These are phyloP conservation scores for Boletellus dicymbophilus DNA, from an alignment of 1,284 basidiomycete genomes.

Conservation along the genomic window DNA sequence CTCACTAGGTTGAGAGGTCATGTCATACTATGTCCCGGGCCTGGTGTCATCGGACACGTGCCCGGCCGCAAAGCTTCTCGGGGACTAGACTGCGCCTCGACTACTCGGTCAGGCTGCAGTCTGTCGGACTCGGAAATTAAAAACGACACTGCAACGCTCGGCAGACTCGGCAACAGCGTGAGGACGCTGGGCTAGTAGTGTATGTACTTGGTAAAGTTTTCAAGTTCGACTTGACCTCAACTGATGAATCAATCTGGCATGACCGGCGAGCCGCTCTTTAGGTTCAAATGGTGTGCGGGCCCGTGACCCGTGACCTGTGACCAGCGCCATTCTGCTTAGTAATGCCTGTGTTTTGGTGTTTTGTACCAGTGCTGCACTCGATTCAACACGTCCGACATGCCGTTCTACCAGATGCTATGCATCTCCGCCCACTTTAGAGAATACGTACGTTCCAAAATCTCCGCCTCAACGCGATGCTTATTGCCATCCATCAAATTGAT, in stretches of 20 bases:
- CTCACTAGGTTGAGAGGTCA: too few species aligned
- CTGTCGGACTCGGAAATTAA: constrained; percentile 36
- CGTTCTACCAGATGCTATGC: constrained; percentile 81
- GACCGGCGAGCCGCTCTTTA: too few species aligned
- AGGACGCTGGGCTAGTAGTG: neutral
- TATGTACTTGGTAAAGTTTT: neutral
- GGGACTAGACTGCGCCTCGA: neutral
- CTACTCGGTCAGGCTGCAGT: neutral
- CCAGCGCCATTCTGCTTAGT: constrained; percentile 1
- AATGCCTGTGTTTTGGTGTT: neutral
- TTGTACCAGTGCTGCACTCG: too few species aligned
- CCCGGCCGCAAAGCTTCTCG: neutral
- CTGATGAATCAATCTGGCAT: neutral
- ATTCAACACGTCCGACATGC: constrained; percentile 49
- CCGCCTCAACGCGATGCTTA: neutral
- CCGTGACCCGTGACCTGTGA: neutral
- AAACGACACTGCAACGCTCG: constrained; percentile 14
- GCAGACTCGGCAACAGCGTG: neutral
- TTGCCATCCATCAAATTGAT: neutral
- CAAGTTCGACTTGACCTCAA: neutral
- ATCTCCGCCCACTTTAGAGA: constrained; percentile 72
- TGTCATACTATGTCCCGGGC: too few species aligned
- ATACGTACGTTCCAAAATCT: constrained; percentile 55
- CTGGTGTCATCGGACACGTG: too few species aligned
- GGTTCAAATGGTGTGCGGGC: neutral